These are phyloP conservation scores for Cystobasidium tubakii DNA, from an alignment of 768 basidiomycete genomes.

Conservation along the genomic window DNA sequence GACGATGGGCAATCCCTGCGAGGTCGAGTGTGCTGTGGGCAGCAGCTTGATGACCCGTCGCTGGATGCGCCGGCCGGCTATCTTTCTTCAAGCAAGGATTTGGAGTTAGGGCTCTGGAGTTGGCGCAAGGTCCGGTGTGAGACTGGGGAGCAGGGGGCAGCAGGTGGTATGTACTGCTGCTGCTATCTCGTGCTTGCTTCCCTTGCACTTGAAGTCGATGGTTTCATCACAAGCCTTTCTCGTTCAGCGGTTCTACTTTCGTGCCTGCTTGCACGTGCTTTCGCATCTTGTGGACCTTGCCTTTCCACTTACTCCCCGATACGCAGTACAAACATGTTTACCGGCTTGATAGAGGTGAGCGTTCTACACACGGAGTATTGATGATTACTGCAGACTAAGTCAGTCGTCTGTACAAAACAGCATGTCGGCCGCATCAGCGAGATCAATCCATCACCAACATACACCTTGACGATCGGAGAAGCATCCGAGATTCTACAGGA, in stretches of 20 bases:
- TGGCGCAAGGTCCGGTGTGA: no score
- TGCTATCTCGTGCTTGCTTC: no score
- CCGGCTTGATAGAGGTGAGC: conserved; percentile 46
- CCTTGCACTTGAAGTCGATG: no score
- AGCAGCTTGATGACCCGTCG: conserved; percentile 15
- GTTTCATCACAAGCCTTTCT: no score
- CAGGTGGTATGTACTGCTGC: no score
- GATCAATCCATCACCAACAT: conserved; percentile 53
- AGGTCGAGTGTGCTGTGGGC: not conserved
- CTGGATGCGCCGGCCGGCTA: conserved; percentile 7
- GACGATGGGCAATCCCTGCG: conserved; percentile 17
- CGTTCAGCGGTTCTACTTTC: not conserved
- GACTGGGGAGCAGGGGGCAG: no score
- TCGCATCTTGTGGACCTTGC: not conserved
- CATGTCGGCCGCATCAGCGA: conserved; percentile 70
- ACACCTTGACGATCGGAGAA: conserved; percentile 68
- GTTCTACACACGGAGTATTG: not conserved
- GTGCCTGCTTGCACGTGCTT: not conserved
- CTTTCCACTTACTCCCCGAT: not conserved
- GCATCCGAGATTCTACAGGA: conserved; percentile 71
- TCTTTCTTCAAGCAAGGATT: not conserved
- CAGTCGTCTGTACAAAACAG: conserved; percentile 48
- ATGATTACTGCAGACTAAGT: no score
- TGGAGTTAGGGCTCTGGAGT: no score
- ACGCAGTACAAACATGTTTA: conserved; percentile 43